A percentile compares a stretch with the other conserved stretches of the same genome.
Conservation (phyloP, 441 rosid species). For the Populus hybrid region DNA sequence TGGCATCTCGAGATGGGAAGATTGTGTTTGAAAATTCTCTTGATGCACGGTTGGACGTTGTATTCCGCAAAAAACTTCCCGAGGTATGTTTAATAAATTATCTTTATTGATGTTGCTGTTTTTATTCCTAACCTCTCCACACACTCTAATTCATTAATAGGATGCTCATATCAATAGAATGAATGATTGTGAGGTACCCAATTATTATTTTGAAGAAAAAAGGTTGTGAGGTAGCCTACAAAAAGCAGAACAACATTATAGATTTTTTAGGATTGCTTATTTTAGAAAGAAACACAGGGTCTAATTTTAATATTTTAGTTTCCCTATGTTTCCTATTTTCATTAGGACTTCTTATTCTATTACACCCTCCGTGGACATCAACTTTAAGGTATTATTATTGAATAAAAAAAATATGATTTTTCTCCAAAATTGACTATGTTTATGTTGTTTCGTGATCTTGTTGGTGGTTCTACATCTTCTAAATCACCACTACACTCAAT, state of each 20-base stretch:
- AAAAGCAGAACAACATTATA: background rate
- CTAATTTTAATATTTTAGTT: background rate
- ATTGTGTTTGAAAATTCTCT: slow-evolving; percentile 91
- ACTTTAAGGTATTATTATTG: background rate
- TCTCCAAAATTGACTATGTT: background rate
- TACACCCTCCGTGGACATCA: background rate
- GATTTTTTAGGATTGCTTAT: background rate
- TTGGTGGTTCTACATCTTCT: background rate
- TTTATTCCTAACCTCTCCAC: background rate
- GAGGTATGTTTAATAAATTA: slow-evolving; percentile 43
- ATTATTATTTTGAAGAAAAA: background rate
- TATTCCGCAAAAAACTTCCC: slow-evolving; percentile 83
- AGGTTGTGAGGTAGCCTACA: background rate
- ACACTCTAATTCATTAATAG: background rate
- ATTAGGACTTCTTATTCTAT: background rate
- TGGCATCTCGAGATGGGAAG: slow-evolving; percentile 95
- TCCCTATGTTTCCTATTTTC: background rate
- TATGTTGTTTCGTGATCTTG: background rate
- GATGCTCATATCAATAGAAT: background rate
- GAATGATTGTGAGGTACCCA: background rate
- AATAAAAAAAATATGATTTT: too few relatives aligned
- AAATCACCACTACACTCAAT: background rate
- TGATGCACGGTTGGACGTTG: slow-evolving; percentile 89
- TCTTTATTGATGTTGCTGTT: background rate
- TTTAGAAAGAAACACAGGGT: background rate